These are phyloP conservation scores for Cyberlindnera mrakii DNA, from an alignment of 805 yeast genomes.

Conservation along the genomic window DNA sequence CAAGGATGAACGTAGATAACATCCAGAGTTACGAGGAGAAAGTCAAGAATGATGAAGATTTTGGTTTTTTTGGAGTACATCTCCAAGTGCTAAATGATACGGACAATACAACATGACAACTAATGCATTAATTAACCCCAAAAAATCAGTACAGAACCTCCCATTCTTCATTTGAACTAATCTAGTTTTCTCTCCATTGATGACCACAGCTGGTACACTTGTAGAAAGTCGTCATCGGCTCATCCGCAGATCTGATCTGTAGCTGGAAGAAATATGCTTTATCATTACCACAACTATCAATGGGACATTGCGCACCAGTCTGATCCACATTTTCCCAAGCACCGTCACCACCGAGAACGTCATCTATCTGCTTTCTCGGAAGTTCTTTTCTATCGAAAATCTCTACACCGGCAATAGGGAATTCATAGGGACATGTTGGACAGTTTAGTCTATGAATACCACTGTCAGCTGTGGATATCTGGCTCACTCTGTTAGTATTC, in stretches of 20 bases:
- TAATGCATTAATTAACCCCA: not conserved
- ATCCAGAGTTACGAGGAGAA: not conserved
- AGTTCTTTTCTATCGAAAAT: conserved; percentile 80
- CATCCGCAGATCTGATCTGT: conserved; percentile 97
- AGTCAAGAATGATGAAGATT: not conserved
- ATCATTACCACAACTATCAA: conserved; percentile 75
- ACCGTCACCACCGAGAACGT: conserved; percentile 92
- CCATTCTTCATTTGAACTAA: conserved; percentile 1
- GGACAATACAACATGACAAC: not conserved
- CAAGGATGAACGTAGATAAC: not conserved
- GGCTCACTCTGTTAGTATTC: not conserved
- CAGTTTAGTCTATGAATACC: conserved; percentile 72
- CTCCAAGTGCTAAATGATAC: not conserved
- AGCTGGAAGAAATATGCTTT: conserved; percentile 96
- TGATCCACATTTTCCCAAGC: conserved; percentile 99
- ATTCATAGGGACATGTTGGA: conserved; percentile 93
- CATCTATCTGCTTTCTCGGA: conserved; percentile 88
- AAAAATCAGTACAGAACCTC: not conserved
- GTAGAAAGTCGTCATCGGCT: conserved; percentile 98
- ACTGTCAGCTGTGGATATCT: conserved; percentile 53
- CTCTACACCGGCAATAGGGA: conserved; percentile 77
- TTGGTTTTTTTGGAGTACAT: not conserved
- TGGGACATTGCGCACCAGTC: conserved; percentile 88
- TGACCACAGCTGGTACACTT: conserved; percentile 90
- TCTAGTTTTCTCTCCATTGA: conserved; percentile 92